Base-by-base conservation (phyloP, 2,329 filamentous ascomycete species). In the Xylaria sp. region DNA sequence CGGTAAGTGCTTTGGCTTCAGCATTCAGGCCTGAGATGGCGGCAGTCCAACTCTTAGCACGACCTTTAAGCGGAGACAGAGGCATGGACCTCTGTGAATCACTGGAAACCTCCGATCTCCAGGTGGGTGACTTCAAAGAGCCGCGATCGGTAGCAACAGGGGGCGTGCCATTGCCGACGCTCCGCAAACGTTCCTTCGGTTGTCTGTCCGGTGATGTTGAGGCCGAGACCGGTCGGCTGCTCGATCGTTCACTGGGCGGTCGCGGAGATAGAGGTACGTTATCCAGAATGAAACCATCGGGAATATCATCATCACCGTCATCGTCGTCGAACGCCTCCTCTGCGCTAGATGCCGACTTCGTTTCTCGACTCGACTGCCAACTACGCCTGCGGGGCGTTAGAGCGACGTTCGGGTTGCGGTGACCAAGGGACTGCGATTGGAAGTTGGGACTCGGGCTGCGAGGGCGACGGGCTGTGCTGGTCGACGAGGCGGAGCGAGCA, bases 211-310 rank as follows among this genome's bases (percentile, higher is more conserved):
- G 86, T 0, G 87, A 88, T 3, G 84, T 82, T 0, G 85, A 82
- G 5, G 85, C 80, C 0, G 89, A 90, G 2, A 83, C 76, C 0
- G 86, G 82, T 45, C 83, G 81, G 75, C 86, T 90, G 7, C 81
- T 82, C 0, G 85, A 80, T 18, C 89, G 83, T 69, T 90, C 87
- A 28, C 82, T 81, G 1, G 82, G 82, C 1, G 88, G 89, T 1
- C 89, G 84, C n/a, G 93, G 93, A 0, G 92, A 94, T 53, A 96
- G 88, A 5, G 93, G 93, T 2, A 96, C 90, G 71, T 96, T 96
- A 80, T 93, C 92, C 55, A 96, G 86, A 60, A 94, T 86, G 28
- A 92, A 86, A 62, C 93, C 92, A 30, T 94, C 92, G 0, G 93
- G 93, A 34, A 96, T 90, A 65, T 93, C 89, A 62, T 88, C 90